Base-by-base conservation (phyloP, 202 grass and related monocot genomes). In the Zoysia matrella region DNA sequence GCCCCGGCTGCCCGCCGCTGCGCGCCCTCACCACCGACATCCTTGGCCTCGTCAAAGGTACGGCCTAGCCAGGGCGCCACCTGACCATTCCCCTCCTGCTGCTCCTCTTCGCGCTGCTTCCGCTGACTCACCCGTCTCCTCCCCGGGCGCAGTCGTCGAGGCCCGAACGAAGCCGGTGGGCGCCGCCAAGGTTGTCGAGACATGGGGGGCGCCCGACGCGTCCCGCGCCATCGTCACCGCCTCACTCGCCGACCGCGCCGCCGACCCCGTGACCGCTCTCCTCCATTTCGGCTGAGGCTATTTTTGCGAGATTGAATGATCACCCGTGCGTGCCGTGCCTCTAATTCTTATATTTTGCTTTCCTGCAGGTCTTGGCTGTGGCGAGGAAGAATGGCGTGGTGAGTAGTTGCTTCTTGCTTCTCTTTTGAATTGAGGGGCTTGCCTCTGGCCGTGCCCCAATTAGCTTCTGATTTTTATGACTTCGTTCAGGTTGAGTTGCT, bases 41-140 rank as follows among this genome's bases (percentile, higher is more conserved):
- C 87, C 93, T 99, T 43, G 93, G 97, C 52, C 93, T 99, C 45
- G 69, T 99, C 80, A 99, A 96, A 92, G 96, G 96, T 95, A 76
- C 46, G 56, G 14, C 57, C 16, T 36, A 36, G 30, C 30, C 30
- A 36, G 30, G 30, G 30, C 73, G 22, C 57, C 57, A 3, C 36
- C 47, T 7, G 15, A 39, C 41, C 9, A 73, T 43, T 4, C 16
- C 40, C 15, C 1, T 2, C 9, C 7, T 4, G 61, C 64, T 40
- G 11, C 6, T 13, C 12, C 18, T 51, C 67, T 40, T 44, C 12
- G 4, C 52, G 50, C 42, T 12, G 2, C 11, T 3, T 6, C 14
- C 66, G 60, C 55, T 81, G 55, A 81, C 79, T 40, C 22, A 0
- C 11, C 47, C 64, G 9, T 58, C 14, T 53, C 16, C 42, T n/a